Evolutionary conservation across 495 filamentous ascomycete genomes (phyloP).

Genomic region (Aspergillus carlsbadensis): DNA sequence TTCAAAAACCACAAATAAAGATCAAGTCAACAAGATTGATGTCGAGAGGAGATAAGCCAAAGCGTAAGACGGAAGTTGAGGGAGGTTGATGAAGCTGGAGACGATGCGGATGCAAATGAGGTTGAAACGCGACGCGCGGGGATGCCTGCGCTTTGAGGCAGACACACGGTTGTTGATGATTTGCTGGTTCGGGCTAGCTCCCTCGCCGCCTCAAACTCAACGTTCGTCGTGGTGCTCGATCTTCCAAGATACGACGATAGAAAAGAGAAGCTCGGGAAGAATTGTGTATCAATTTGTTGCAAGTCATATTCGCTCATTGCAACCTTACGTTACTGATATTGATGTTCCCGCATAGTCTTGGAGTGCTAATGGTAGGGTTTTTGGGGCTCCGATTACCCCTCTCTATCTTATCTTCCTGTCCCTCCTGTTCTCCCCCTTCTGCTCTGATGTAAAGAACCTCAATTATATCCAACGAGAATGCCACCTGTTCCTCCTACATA

Average conservation of each 20-base stretch:
- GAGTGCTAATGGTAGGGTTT: neutral
- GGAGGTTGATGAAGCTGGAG: neutral
- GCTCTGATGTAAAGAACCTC: neutral
- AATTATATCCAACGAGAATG: constrained; percentile 19
- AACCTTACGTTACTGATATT: neutral
- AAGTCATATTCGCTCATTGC: too few species aligned
- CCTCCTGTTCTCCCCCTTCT: neutral
- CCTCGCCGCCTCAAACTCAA: neutral
- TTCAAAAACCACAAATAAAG: neutral
- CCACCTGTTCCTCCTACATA: constrained; percentile 30
- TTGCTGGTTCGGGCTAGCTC: constrained; percentile 12
- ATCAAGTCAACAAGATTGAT: neutral
- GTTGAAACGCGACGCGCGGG: constrained; percentile 10
- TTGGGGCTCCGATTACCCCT: neutral
- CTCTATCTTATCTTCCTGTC: neutral
- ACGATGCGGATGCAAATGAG: neutral
- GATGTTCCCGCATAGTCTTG: neutral
- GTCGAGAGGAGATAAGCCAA: neutral
- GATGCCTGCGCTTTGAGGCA: constrained; percentile 11
- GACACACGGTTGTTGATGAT: constrained; percentile 12
- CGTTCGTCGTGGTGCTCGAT: too few species aligned
- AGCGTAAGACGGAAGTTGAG: neutral
- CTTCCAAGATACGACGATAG: too few species aligned
- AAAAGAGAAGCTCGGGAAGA: too few species aligned
- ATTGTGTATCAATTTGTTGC: too few species aligned